Percentiles rank a stretch among this genome's conserved stretches.
Evolutionary conservation across 1,284 basidiomycete species (phyloP).

Genomic region (Vanrija sp.): DNA sequence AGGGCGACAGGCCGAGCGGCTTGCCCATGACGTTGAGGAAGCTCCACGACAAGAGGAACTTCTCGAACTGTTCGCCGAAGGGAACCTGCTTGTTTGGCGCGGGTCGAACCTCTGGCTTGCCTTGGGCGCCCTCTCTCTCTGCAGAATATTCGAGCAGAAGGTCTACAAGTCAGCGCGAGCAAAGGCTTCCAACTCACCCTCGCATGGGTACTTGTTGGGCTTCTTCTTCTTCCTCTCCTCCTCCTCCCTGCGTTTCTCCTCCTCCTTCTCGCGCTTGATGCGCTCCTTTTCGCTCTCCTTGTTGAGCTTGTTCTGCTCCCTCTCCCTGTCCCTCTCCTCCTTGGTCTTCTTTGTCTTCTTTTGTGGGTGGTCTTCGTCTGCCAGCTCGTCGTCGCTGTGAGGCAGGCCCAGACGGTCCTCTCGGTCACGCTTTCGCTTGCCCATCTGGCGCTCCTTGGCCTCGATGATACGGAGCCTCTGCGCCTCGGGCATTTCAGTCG

Average conservation of each 20-base stretch:
- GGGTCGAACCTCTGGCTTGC: constrained; percentile 57
- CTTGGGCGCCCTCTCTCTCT: constrained; percentile 56
- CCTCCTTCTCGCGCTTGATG: constrained; percentile 45
- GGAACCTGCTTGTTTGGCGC: constrained; percentile 62
- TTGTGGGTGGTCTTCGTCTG: constrained; percentile 55
- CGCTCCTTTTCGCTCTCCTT: constrained; percentile 21
- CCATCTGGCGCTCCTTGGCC: constrained; percentile 78
- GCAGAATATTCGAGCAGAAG: constrained; percentile 70
- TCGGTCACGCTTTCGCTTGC: constrained; percentile 70
- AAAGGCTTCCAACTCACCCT: constrained; percentile 47
- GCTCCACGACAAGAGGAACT: constrained; percentile 84
- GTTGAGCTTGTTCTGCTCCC: constrained; percentile 51
- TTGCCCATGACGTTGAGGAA: constrained; percentile 90
- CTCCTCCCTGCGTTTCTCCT: constrained; percentile 61
- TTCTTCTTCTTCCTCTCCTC: constrained; percentile 69
- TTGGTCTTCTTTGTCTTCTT: constrained; percentile 74
- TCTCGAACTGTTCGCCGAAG: constrained; percentile 75
- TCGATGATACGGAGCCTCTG: constrained; percentile 71
- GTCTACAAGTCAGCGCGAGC: constrained; percentile 53
- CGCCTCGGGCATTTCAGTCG: constrained; percentile 76
- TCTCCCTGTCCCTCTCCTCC: constrained; percentile 26
- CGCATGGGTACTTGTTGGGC: constrained; percentile 65
- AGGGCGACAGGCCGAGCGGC: constrained; percentile 81
- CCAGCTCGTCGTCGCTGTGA: constrained; percentile 54
- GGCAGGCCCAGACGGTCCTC: constrained; percentile 54